Conservation (phyloP, 2,329 filamentous ascomycete species). For the Emericellopsis atlantica region DNA sequence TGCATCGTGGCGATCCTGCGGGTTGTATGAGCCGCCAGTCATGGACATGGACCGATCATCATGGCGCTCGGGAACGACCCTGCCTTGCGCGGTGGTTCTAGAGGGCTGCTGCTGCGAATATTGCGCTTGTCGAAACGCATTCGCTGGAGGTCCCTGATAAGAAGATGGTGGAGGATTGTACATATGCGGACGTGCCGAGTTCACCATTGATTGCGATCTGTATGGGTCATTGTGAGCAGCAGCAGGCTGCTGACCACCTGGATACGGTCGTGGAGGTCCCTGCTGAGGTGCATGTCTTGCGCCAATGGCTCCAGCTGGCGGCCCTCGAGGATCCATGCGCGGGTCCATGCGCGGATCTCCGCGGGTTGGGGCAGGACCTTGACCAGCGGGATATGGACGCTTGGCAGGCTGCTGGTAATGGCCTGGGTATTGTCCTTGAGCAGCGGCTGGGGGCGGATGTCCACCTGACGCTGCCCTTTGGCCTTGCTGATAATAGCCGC, state of each 20-base stretch:
- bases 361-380: constrained; percentile 36
- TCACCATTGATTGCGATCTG: constrained; percentile 86
- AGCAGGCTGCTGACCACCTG: constrained; percentile 43
- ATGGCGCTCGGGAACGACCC: constrained; percentile 80
- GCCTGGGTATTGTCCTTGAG: constrained; percentile 9
- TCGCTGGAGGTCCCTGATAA: constrained; percentile 54
- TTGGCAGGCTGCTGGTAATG: constrained; percentile 24
- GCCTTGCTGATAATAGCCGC: constrained; percentile 36
- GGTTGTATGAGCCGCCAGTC: constrained; percentile 60
- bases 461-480: constrained; percentile 39
- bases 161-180: constrained; percentile 51
- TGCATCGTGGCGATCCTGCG: constrained; percentile 55
- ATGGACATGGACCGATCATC: constrained; percentile 95
- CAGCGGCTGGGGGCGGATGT: constrained; percentile 19
- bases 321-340: constrained; percentile 50
- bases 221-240: constrained; percentile 77
- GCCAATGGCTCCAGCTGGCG: constrained; percentile 26
- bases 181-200: constrained; percentile 58
- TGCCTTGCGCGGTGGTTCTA: constrained; percentile 79
- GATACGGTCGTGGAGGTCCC: constrained; percentile 36
- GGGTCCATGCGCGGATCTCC: constrained; percentile 43
- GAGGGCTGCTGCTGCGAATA: constrained; percentile 50
- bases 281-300: constrained; percentile 38
- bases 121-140: constrained; percentile 65
- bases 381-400: constrained; percentile 20